phyloP scores from a whole-genome alignment of 352 stramenopile genomes.

The Phytophthora nicotianae region DNA sequence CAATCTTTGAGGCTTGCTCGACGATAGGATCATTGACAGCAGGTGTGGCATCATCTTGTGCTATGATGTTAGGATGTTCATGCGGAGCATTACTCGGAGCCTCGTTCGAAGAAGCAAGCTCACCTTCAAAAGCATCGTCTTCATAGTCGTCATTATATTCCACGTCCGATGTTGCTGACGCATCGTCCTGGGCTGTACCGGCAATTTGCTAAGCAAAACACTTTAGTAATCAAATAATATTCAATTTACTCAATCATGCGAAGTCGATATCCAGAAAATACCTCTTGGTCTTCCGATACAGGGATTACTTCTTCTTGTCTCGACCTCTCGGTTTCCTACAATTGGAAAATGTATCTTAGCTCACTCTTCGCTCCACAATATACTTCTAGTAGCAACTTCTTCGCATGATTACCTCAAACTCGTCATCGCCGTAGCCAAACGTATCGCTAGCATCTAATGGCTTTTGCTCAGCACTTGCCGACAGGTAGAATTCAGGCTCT shows the following conservation, averaged over 20 bases:
- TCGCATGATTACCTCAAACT: constrained; percentile 55
- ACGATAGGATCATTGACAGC: background rate
- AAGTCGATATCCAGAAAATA: constrained; percentile 1
- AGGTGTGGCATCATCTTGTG: background rate
- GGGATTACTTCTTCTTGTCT: constrained; percentile 4
- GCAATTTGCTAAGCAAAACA: background rate
- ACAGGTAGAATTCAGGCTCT: constrained; percentile 63
- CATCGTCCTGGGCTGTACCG: background rate
- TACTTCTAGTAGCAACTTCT: background rate
- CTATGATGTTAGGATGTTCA: constrained; percentile 6
- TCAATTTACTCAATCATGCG: background rate
- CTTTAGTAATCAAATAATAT: background rate
- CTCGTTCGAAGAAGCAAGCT: constrained; percentile 6
- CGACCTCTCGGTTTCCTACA: constrained; percentile 21
- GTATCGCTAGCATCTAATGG: constrained; percentile 33
- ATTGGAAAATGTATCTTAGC: background rate
- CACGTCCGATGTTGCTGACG: background rate
- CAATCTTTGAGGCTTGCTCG: constrained; percentile 17
- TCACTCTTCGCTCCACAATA: background rate
- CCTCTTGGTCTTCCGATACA: constrained; percentile 4
- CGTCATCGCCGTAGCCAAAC: constrained; percentile 81
- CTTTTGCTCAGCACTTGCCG: constrained; percentile 2
- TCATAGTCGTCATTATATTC: constrained; percentile 41
- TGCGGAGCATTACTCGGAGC: background rate
- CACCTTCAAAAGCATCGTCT: constrained; percentile 52